phyloP scores from a whole-genome alignment of 352 stramenopile genomes.

The Pythium pectinolyticum region DNA sequence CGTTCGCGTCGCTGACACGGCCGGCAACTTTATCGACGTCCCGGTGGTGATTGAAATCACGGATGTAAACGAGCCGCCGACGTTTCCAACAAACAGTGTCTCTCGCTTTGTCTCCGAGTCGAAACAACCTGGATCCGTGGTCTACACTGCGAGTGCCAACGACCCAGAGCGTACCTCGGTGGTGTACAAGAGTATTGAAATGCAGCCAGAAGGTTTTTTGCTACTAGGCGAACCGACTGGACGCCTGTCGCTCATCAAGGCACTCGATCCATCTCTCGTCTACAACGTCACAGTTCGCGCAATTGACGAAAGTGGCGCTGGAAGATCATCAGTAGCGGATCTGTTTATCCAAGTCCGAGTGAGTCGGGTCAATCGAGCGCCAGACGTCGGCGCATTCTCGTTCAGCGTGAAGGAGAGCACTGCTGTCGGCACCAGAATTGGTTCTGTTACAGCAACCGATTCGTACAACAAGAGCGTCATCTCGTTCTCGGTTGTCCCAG shows the following conservation, averaged over 20 bases:
- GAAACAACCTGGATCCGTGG: neutral
- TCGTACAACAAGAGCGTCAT: constrained; percentile 40
- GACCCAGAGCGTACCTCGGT: constrained; percentile 17
- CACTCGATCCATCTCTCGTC: neutral
- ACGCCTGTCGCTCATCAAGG: neutral
- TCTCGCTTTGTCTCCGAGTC: constrained; percentile 16
- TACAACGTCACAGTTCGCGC: constrained; percentile 25
- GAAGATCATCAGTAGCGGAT: constrained; percentile 11
- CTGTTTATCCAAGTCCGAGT: constrained; percentile 9
- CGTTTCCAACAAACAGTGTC: constrained; percentile 20
- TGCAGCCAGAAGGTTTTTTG: neutral
- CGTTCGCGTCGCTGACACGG: constrained; percentile 23
- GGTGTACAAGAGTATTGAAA: neutral
- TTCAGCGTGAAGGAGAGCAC: constrained; percentile 24
- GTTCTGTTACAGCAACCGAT: constrained; percentile 34
- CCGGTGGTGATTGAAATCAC: constrained; percentile 24
- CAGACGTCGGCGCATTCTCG: constrained; percentile 9
- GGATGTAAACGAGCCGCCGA: constrained; percentile 40
- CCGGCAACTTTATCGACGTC: constrained; percentile 16
- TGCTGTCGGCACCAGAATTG: constrained; percentile 32
- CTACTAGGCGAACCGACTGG: neutral
- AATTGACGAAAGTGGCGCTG: constrained; percentile 13
- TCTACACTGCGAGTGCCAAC: constrained; percentile 9
- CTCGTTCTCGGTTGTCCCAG: constrained; percentile 40
- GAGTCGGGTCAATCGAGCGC: constrained; percentile 26